Evolutionary conservation across 1,284 basidiomycete species (phyloP), one percentile per base, ranked within the genome.

Genomic region (Sanghuangporus weigelae): DNA sequence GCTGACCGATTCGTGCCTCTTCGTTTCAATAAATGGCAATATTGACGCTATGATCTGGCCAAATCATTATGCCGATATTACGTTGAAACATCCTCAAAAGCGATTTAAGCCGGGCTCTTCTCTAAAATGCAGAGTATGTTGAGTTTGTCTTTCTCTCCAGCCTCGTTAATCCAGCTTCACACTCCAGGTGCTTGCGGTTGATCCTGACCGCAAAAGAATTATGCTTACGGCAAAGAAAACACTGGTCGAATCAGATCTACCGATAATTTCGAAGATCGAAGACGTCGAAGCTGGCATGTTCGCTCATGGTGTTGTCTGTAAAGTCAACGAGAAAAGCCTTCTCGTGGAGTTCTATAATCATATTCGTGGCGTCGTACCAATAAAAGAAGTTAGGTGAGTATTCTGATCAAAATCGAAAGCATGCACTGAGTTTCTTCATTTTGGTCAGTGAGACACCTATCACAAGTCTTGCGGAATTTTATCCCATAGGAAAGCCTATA

Each of bases 21-120:
- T 97, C 69, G 85, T 98, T 42, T 87, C 90, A 31, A 81, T 98
- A 58, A 87, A 90, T 14, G 93, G 92, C 7, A 92, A 84, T 65
- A 86, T 96, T 39, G 94, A 98, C 70, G 97, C 93, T 44, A 89
- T 98, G 36, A 84, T 98, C 36, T 98, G 94, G 89, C 95, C 96
- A 0, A 83, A 87, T 68, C 97, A 99, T 75, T 99, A 94, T 74
- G 93, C 97, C 38, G 96, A 98, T 73, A 95, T 99, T 70, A 76
- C 79, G 40, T 82, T 99, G 68, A 97, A 95, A 72, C 92, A 97
- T 71, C 95, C 95, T 26, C 86, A 93, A 68, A 95, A 92, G 77
- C 86, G 92, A 67, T 99, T 97, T 81, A 96, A 94, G 73, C 79
- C 84, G 14, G 96, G 95, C 36, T 81, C 84, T 3, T 84, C 75